A percentile compares a stretch with the other conserved stretches of the same genome.
Conservation (phyloP, 108 stramenopile genomes). For the Pseudonitzschia delicatissima region DNA sequence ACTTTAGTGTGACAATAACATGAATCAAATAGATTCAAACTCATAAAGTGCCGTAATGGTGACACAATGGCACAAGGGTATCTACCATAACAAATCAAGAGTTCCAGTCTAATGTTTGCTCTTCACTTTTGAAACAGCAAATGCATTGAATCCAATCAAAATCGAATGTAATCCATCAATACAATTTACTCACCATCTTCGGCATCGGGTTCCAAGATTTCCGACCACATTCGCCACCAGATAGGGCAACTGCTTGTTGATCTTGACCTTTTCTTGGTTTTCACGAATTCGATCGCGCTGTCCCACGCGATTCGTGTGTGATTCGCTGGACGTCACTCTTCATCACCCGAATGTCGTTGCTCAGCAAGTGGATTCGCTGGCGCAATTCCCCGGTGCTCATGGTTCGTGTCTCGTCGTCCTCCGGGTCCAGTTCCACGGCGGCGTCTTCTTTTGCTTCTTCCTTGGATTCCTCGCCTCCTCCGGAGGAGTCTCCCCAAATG, state of each 20-base stretch:
- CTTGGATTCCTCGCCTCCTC: constrained; percentile 27
- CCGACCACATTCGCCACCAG: constrained; percentile 98
- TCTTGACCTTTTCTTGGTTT: constrained; percentile 98
- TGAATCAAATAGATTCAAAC: too few species aligned
- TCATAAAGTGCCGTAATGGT: too few species aligned
- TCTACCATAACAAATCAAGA: too few species aligned
- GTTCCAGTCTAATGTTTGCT: too few species aligned
- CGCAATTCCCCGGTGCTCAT: constrained; percentile 92
- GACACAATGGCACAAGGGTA: too few species aligned
- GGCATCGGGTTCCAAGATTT: constrained; percentile 88
- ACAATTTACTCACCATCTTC: constrained; percentile 92
- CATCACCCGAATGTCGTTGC: constrained; percentile 98
- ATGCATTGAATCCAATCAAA: neutral
- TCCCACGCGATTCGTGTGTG: constrained; percentile 85
- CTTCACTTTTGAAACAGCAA: neutral
- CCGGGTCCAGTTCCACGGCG: constrained; percentile 24
- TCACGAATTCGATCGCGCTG: constrained; percentile 96
- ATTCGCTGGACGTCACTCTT: constrained; percentile 93
- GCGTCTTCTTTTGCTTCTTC: constrained; percentile 29
- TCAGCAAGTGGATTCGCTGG: constrained; percentile 93
- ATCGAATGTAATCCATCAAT: too few species aligned
- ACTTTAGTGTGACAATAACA: neutral
- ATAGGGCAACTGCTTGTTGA: constrained; percentile 99
- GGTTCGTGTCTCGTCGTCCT: constrained; percentile 81
- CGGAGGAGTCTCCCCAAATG: constrained; percentile 87